Percentiles rank a stretch among this genome's conserved stretches.
Conservation (phyloP, 2,329 filamentous ascomycete species). For the Xylariaceae sp. region DNA sequence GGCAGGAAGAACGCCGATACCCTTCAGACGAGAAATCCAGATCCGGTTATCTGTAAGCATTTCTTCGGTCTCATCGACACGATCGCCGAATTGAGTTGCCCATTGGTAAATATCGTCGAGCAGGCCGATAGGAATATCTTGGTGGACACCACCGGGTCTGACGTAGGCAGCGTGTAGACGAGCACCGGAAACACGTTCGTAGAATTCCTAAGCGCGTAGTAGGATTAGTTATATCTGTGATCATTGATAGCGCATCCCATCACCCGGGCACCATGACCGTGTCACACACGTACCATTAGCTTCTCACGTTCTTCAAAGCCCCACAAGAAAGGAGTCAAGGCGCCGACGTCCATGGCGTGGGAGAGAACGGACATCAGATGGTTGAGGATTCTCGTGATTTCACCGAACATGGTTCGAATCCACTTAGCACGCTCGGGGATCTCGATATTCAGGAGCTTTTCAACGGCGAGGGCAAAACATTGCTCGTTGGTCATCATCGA, state of each 20-base stretch:
- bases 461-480: constrained; percentile 89
- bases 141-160: constrained; percentile 90
- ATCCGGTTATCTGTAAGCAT: constrained; percentile 99
- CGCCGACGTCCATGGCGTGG: constrained; percentile 98
- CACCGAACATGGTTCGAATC: constrained; percentile 92
- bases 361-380: constrained; percentile 97
- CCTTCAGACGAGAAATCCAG: constrained; percentile 91
- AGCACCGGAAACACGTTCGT: constrained; percentile 96
- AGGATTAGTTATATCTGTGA: constrained; percentile 1
- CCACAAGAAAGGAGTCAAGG: constrained; percentile 97
- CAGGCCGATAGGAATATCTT: constrained; percentile 89
- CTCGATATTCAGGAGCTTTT: constrained; percentile 97
- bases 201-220: constrained; percentile 73
- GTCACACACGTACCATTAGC: constrained; percentile 71
- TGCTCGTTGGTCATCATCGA: constrained; percentile 99
- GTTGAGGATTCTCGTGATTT: constrained; percentile 91
- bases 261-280: background rate
- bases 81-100: constrained; percentile 98
- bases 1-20: constrained; percentile 85
- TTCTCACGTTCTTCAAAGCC: constrained; percentile 99
- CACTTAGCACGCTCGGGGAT: constrained; percentile 94
- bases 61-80: constrained; percentile 97
- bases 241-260: background rate
- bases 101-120: constrained; percentile 99
- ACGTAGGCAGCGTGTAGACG: constrained; percentile 97